Base-by-base conservation (phyloP, 352 stramenopile genomes). In the Pythium brassicae region DNA sequence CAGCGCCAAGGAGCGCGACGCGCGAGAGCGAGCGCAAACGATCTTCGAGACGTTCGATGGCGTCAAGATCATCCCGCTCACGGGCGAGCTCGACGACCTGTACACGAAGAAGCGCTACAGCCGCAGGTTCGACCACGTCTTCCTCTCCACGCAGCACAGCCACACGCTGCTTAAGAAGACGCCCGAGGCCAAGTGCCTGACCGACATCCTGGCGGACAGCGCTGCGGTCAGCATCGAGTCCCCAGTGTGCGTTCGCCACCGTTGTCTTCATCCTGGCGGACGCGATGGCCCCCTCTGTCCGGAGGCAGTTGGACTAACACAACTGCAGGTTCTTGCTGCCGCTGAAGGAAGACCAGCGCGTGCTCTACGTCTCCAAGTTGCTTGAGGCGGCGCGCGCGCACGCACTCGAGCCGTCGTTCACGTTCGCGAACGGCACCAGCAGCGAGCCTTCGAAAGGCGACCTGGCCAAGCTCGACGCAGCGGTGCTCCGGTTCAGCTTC, bases 61-160 rank as follows among this genome's bases (percentile, higher is more conserved):
- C 26, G 67, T 88, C 26, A 89, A 90, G 81, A 69, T 94, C 50
- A 80, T 91, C 25, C 76, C 78, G 4, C 52, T 94, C 20, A 80
- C 71, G 4, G 81, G 79, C 5, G 71, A 71, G 26, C 40, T 90
- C 7, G 70, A 89, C 10, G 72, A 85, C 43, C 47, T 92, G 22
- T 84, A 78, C 49, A 55, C 49, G 4, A 89, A 86, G 57, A 84
- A 86, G 49, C 71, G 78, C 20, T 94, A 94, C 53, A 35, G 62
- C 3, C 59, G 63, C 5, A 52, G 70, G 17, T 94, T 94, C 48
- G 70, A 91, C 55, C 67, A 86, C 44, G 78, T 74, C 6, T 89
- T 89, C 42, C 53, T 92, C 12, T 89, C 81, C 1, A 76, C 75
- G 0, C 81, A 89, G 43, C 69, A 86, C 32, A 79, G 61, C 27